These are phyloP conservation scores for Beauveria sp. DNA, from an alignment of 2,329 filamentous ascomycete species.

Conservation along the genomic window DNA sequence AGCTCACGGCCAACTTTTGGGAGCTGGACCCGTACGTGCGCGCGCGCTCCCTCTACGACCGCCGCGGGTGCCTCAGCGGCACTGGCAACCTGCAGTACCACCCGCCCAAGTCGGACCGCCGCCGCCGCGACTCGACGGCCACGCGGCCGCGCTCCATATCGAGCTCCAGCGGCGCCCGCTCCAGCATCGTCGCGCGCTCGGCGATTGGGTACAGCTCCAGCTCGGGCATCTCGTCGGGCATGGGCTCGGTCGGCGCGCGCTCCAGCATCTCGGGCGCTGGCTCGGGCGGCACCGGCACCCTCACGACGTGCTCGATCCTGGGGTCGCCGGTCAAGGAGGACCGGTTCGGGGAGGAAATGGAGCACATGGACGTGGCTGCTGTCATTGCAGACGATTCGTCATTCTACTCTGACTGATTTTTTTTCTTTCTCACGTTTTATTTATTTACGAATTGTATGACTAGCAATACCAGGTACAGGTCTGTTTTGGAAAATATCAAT, in stretches of 20 bases:
- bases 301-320: constrained; percentile 7
- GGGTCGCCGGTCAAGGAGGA: constrained; percentile 11
- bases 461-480: constrained; percentile 7
- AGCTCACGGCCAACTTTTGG: constrained; percentile 71
- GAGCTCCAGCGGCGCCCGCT: constrained; percentile 2
- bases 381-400: constrained; percentile 3
- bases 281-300: neutral
- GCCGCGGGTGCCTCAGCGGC: constrained; percentile 58
- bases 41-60: constrained; percentile 69
- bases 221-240: constrained; percentile 12
- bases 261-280: neutral
- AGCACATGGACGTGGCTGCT: neutral
- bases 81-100: constrained; percentile 66
- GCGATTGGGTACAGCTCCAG: constrained; percentile 13
- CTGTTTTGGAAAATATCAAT: constrained; percentile 5
- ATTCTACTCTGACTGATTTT: constrained; percentile 8
- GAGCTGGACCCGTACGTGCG: constrained; percentile 72
- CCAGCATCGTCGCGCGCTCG: constrained; percentile 7
- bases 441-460: constrained; percentile 8
- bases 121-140: neutral
- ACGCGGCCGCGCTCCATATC: neutral
- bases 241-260: constrained; percentile 24
- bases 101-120: constrained; percentile 19
- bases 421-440: neutral
- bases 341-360: constrained; percentile 7